Evolutionary conservation across 208 protist genomes (phyloP).

Genomic region (Crithidia brevicula): DNA sequence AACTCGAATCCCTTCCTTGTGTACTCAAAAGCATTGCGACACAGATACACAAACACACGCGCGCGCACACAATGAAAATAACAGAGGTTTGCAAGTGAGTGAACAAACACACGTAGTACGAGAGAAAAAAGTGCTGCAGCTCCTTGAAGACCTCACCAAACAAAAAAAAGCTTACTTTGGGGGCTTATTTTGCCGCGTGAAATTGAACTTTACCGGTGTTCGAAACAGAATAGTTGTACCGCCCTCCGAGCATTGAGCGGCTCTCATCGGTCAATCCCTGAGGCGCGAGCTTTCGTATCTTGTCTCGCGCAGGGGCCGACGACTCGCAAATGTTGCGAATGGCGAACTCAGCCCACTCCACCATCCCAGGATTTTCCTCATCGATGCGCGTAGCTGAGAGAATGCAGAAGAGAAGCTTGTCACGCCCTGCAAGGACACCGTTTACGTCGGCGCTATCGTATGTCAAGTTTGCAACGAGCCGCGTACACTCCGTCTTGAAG

Average conservation of each 20-base stretch:
- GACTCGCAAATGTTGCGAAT: slow-evolving; percentile 85
- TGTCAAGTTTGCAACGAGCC: slow-evolving; percentile 77
- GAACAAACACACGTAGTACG: slow-evolving; percentile 4
- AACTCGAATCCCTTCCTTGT: no score
- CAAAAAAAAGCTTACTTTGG: slow-evolving; percentile 5
- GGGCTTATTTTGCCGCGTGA: slow-evolving; percentile 7
- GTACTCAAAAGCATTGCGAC: no score
- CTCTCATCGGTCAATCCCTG: slow-evolving; percentile 56
- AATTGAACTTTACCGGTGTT: slow-evolving; percentile 43
- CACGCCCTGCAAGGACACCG: slow-evolving; percentile 40
- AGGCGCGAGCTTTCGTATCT: slow-evolving; percentile 59
- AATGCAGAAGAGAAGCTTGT: slow-evolving; percentile 54
- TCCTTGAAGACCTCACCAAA: neutral
- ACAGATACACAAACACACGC: no score
- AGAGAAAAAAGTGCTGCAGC: neutral
- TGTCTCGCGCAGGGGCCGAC: slow-evolving; percentile 54
- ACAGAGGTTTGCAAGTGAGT: neutral
- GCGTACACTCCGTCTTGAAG: slow-evolving; percentile 77
- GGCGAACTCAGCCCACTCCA: slow-evolving; percentile 88
- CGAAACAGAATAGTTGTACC: slow-evolving; percentile 46
- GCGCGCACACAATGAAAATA: slow-evolving; percentile 4
- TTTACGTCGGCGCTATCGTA: slow-evolving; percentile 49
- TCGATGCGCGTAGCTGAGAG: slow-evolving; percentile 82
- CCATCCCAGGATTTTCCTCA: slow-evolving; percentile 89
- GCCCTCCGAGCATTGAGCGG: slow-evolving; percentile 45